Evolutionary conservation across 768 basidiomycete species (phyloP), one percentile per base, ranked within the genome.

Genomic region (Calocera viscosa): DNA sequence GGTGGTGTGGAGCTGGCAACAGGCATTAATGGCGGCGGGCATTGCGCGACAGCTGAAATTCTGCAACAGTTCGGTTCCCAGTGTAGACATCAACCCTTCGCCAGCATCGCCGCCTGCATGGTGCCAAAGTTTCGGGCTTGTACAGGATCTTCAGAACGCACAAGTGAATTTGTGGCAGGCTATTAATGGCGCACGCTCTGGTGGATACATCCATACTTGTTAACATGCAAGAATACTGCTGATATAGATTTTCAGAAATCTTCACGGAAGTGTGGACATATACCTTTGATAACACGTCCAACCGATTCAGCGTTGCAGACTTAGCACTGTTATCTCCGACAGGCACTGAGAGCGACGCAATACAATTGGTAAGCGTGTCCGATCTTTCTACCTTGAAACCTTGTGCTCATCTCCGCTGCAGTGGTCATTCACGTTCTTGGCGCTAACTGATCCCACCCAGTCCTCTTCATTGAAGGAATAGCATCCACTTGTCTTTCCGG

Each of bases 391-490:
- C 10, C 3, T 12, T 12, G 30, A 40, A 0, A 68, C 72, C 22
- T 72, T 72, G 49, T 65, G 73, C 53, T 60, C 11, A 60, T 60
- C 10, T 32, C 22, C n/a, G n/a, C 19, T 32, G 10, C 53, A 60
- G 32, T 80, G 80, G 80, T 76, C 76, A 30, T 80, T 78, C 72
- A 79, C 78, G 2, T 80, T 79, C 72, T 71, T 80, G 72, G 78
- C 75, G 35, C 71, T 78, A 63, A 70, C 76, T 11, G 76, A 76
- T 64, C 77, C 78, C n/a, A 77, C 68, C 74, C 41, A 75, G 78
- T 79, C 74, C 75, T 47, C 7, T 7, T 47, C 7, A 47, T 7
- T n/a, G n/a, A n/a, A n/a, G n/a, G n/a, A n/a, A n/a, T n/a, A n/a
- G n/a, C n/a, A n/a, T n/a, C n/a, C n/a, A n/a, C n/a, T n/a, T n/a